Base-by-base conservation (phyloP, 495 filamentous ascomycete genomes). In the Lasiosphaeriaceae sp. region DNA sequence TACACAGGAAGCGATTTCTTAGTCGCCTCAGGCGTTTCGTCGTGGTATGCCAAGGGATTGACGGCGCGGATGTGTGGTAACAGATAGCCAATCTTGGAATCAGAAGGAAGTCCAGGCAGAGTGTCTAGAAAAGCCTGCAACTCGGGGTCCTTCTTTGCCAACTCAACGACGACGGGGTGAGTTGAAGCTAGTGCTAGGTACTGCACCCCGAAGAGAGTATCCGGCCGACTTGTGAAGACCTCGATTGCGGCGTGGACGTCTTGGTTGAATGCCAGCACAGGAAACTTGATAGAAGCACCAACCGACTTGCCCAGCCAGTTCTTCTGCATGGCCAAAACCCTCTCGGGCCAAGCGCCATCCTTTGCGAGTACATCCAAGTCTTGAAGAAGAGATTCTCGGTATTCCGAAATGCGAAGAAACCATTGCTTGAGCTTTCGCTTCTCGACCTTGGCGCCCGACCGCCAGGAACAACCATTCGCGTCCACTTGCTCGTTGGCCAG, bases 401-500 rank as follows among this genome's bases (percentile, higher is more conserved):
- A 95, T 20, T 79, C 79, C 1, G 89, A 92, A 58, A 95, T 95
- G 26, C 83, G 83, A 50, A 96, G 83, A 63, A 96, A 96, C 91
- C 91, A 96, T 63, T 96, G 91, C 68, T 90, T 89, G 20, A 96
- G 74, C 52, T 83, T 83, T 50, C 82, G 72, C 70, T 91, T 87
- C 68, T 93, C 88, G 29, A 96, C 90, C 61, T 89, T 86, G 7
- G 89, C 91, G 2, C 91, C 91, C 9, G 90, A 94, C 49, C 91
- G 79, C 91, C 91, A 96, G 7, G 90, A 95, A 61, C 76, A 83
- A 1, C 91, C 91, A 63, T 89, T 86, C 7, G 86, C 75, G 65
- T 92, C 90, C 11, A 96, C 91, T 69, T 96, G 91, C 64, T 96
- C 91, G 67, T 96, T 96, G 1, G 91, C 91, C 46, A 96, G 72